phyloP scores from a whole-genome alignment of 169 alveolate species.

The Plasmodium ovale region DNA sequence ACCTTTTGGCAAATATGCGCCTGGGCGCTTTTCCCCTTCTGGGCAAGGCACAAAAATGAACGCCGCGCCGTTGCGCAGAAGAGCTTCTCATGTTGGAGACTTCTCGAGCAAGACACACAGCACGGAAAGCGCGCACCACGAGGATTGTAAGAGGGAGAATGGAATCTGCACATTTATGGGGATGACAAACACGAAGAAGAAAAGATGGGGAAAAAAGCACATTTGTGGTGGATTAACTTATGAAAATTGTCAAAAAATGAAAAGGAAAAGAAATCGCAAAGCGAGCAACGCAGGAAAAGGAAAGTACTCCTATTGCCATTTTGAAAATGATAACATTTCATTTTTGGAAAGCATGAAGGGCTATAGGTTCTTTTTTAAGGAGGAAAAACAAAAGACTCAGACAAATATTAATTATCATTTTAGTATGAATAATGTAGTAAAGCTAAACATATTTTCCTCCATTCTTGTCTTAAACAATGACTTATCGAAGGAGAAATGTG shows the following conservation, averaged over 20 bases:
- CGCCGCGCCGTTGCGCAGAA: no score
- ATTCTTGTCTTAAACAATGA: not conserved
- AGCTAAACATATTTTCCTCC: slow-evolving; percentile 16
- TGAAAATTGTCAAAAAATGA: not conserved
- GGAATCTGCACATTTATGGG: no score
- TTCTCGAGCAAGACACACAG: no score
- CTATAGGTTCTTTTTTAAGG: not conserved
- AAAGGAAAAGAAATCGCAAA: not conserved
- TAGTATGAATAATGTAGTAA: slow-evolving; percentile 10
- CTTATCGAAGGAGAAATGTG: not conserved
- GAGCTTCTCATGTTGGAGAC: no score
- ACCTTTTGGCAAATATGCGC: no score
- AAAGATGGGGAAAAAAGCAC: not conserved
- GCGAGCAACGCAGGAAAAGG: not conserved
- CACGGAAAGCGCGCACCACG: no score
- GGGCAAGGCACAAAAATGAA: no score
- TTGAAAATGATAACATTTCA: slow-evolving; percentile 20
- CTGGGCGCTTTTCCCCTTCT: no score
- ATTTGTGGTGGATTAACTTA: not conserved
- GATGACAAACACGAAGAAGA: no score
- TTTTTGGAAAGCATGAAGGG: slow-evolving; percentile 7
- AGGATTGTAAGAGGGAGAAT: no score
- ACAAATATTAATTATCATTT: not conserved
- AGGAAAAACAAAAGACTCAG: not conserved
- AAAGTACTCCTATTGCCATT: not conserved